Evolutionary conservation across 306 rosid genomes (phyloP).

Genomic region (Elaeagnus macrophylla): DNA sequence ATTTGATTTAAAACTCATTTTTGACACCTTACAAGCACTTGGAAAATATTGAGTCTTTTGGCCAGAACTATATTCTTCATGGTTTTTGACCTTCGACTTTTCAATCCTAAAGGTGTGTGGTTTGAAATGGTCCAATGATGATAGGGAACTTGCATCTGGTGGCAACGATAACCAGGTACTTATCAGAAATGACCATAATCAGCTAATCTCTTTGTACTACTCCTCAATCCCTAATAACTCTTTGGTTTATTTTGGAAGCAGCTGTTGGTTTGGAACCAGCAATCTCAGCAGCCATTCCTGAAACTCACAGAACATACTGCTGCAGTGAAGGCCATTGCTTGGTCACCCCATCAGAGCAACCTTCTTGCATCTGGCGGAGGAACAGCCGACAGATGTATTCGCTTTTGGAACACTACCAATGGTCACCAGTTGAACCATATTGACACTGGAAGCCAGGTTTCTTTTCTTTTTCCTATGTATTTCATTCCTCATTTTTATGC

Average conservation of each 20-base stretch:
- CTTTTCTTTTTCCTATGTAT: too few species aligned
- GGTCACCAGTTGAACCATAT: conserved; percentile 76
- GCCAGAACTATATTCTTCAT: too few species aligned
- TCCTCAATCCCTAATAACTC: too few species aligned
- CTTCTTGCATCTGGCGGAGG: conserved; percentile 99
- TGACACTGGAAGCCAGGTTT: conserved; percentile 99
- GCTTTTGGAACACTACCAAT: conserved; percentile 96
- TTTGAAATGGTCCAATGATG: conserved; percentile 93
- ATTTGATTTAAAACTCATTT: neutral
- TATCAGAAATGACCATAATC: too few species aligned
- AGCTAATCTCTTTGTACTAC: too few species aligned
- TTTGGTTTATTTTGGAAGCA: conserved; percentile 25
- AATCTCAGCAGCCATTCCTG: conserved; percentile 73
- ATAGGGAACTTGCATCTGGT: conserved; percentile 97
- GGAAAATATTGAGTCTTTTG: too few species aligned
- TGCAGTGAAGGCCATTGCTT: conserved; percentile 95
- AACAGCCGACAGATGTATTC: conserved; percentile 94
- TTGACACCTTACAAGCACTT: too few species aligned
- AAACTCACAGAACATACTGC: conserved; percentile 93
- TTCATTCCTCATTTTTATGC: neutral
- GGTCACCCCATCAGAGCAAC: conserved; percentile 96
- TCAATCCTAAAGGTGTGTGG: conserved; percentile 52
- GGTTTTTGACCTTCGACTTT: too few species aligned
- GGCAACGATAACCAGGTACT: conserved; percentile 97
- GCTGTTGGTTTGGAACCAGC: conserved; percentile 98